Evolutionary conservation across 352 stramenopile genomes (phyloP), one percentile per base, ranked within the genome.

Genomic region (Thraustochytrium sp.): DNA sequence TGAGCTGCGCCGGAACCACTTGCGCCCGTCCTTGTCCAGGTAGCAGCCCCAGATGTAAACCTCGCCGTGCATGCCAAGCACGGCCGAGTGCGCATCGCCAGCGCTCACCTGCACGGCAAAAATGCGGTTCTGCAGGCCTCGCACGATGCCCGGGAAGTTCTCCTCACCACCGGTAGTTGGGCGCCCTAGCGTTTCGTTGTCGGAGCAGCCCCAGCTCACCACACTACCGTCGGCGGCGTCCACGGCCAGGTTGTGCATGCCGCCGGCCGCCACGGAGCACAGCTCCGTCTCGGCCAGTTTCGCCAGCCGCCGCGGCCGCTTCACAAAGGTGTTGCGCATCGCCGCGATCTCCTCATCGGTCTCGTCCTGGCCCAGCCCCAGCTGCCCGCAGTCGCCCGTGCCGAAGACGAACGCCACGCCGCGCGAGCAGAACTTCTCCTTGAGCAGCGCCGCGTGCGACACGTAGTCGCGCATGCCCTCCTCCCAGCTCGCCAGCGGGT

Each of bases 11-110:
- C 38, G 44, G 37, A 95, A 96, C 31, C 94, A 98, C 65, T 94
- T 89, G 85, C 96, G 95, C 56, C 94, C 94, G 87, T 98, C 94
- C 88, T 97, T 97, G 89, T 99, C 95, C 77, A 98, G 97, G 89
- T 98, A 98, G 75, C 88, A 93, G 53, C 96, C 96, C 93, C 94
- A 98, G 13, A 93, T 90, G 85, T 92, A 99, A 11, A 98, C 93
- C 31, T 93, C 91, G 2, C 96, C 96, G 2, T 88, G 86, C 1
- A 93, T 80, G 34, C 90, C 93, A 36, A 99, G 86, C 8, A 95
- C 93, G 0, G 96, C 84, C 26, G 93, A 97, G 87, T 99, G 95
- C 65, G 90, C 97, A 77, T 98, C 96, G n/a, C 96, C 96, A 18
- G 93, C 94, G 13, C 91, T 91, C 42, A 97, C 87, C 76, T 92